Percentiles rank a stretch among this genome's conserved stretches.
phyloP scores from a whole-genome alignment of 129 eudicot species.

The Oenanthe sinensis region DNA sequence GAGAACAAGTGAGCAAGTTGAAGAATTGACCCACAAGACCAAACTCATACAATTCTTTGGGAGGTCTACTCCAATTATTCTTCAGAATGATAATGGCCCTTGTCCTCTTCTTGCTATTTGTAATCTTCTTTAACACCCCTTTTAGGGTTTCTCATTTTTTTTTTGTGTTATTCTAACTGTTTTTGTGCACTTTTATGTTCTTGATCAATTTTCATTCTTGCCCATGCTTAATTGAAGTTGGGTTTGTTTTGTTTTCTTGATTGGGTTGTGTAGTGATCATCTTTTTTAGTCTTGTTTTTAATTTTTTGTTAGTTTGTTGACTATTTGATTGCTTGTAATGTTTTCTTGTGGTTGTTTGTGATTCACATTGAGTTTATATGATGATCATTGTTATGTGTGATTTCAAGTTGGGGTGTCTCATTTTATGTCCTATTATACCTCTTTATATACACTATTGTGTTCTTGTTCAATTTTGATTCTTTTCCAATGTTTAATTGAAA shows the following conservation, averaged over 20 bases:
- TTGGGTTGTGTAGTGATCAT: background rate
- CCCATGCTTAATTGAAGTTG: background rate
- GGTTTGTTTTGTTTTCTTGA: background rate
- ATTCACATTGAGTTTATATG: too few species aligned
- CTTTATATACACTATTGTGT: too few species aligned
- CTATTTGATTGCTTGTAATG: background rate
- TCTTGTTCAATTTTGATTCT: too few species aligned
- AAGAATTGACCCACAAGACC: conserved; percentile 57
- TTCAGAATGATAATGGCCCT: conserved; percentile 96
- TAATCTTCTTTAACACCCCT: conserved; percentile 19
- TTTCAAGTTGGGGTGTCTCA: too few species aligned
- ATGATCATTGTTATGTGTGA: too few species aligned
- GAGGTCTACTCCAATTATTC: conserved; percentile 68
- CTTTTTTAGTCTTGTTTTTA: background rate
- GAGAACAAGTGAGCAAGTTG: conserved; percentile 16
- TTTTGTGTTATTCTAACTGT: background rate
- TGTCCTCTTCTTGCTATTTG: conserved; percentile 97
- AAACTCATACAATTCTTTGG: conserved; percentile 69
- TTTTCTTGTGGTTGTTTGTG: too few species aligned
- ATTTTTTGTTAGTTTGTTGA: background rate
- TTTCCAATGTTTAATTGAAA: too few species aligned
- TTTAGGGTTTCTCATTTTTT: conserved; percentile 27
- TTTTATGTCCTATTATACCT: too few species aligned
- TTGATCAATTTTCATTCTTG: background rate
- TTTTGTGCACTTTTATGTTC: background rate